Evolutionary conservation across 2,329 filamentous ascomycete genomes (phyloP), one percentile per base, ranked within the genome.

Genomic region (Sarocladium kiliense): DNA sequence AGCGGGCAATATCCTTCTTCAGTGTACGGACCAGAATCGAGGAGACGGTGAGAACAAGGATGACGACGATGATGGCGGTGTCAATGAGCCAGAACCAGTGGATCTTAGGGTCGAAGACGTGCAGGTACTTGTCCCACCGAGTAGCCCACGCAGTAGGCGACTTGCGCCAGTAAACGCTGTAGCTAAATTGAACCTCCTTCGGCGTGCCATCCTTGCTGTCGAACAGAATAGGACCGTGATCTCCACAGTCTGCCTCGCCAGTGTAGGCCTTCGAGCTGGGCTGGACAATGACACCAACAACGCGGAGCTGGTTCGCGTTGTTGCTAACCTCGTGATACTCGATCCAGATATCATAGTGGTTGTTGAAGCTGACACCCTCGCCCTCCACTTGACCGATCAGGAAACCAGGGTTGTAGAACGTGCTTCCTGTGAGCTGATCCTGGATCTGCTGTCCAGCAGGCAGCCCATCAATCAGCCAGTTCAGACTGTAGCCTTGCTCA

Each of bases 31-130:
- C 78, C 16, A 99, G 79, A 47, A 97, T 90, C n/a, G 92, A 96
- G 71, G 88, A 87, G 60, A 99, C 94, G 64, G 94, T 96, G 45
- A 91, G 83, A 34, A 93, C 86, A 39, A 97, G 78, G 72, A 97
- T 94, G 50, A 96, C 81, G 53, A 99, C 92, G 59, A 99, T 96
- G 44, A 97, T 86, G 51, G 94, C 89, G 34, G 92, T 97, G 72
- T 96, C 96, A 73, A 97, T 89, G 51, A 99, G 84, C 57, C 92
- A 97, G 76, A 97, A 96, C 94, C 94, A 99, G 71, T 99, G 94
- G 64, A 99, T 97, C 77, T 94, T 95, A 54, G 94, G 92, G 70
- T 97, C 92, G 67, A 92, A 95, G 27, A 99, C 93, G 66, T 97
- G 93, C 34, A 99, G 80, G 68, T 97, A 97, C 73, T 96, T 97